Conservation (phyloP, 352 stramenopile species). For the Phytophthora hybrid region DNA sequence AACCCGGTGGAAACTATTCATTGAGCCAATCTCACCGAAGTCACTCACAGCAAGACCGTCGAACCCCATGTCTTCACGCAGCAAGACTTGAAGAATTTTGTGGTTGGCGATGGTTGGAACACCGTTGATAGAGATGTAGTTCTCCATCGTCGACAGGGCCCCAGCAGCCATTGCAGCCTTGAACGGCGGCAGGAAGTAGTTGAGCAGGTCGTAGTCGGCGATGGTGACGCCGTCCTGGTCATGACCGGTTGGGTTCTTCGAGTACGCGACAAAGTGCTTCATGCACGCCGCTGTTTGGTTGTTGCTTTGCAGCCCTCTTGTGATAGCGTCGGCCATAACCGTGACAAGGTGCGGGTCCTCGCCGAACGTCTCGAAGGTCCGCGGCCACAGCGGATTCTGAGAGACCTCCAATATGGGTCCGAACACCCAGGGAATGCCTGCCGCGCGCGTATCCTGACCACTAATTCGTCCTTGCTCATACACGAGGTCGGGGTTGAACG, state of each 20-base stretch:
- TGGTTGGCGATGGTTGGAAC: not conserved
- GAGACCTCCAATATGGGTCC: too few species aligned
- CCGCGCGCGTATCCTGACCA: too few species aligned
- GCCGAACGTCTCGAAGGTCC: too few species aligned
- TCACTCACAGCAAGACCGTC: not conserved
- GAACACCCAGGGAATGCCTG: too few species aligned
- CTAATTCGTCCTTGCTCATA: too few species aligned
- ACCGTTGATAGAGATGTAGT: not conserved
- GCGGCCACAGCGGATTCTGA: too few species aligned
- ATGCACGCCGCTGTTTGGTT: slow-evolving; percentile 63
- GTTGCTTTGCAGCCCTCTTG: slow-evolving; percentile 71
- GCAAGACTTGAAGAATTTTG: not conserved
- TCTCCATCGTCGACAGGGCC: not conserved
- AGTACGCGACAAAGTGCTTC: not conserved
- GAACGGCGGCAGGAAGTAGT: not conserved
- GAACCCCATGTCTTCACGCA: not conserved
- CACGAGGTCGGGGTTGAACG: too few species aligned
- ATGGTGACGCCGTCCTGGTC: not conserved
- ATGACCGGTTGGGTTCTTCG: not conserved
- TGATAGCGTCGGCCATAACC: slow-evolving; percentile 62
- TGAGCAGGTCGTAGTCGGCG: not conserved
- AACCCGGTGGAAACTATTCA: not conserved
- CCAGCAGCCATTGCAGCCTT: not conserved
- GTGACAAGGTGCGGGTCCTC: slow-evolving; percentile 82
- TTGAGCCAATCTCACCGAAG: not conserved